These are phyloP conservation scores for Melanopsichium pennsylvanicum DNA, from an alignment of 1,284 basidiomycete genomes.

Conservation along the genomic window DNA sequence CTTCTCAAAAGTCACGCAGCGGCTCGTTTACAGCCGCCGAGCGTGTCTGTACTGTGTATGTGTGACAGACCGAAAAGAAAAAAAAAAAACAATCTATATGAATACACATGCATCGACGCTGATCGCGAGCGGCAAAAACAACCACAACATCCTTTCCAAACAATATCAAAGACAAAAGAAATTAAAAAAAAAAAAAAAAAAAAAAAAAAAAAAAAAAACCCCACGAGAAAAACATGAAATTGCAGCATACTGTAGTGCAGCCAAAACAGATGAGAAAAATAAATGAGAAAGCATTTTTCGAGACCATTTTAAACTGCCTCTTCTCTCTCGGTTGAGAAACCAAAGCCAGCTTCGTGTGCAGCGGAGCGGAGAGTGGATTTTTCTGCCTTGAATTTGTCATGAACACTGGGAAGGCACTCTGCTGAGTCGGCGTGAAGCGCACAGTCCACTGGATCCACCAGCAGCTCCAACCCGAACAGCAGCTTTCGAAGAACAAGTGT, in stretches of 20 bases:
- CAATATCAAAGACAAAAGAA: not conserved
- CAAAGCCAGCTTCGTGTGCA: constrained; percentile 10
- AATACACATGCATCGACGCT: too few relatives aligned
- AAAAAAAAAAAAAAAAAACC: not conserved
- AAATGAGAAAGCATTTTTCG: not conserved
- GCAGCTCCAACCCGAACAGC: constrained; percentile 20
- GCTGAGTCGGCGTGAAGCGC: not conserved
- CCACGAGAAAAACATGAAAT: constrained; percentile 1
- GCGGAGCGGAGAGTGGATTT: constrained; percentile 21
- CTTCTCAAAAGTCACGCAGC: constrained; percentile 9
- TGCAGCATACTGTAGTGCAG: not conserved
- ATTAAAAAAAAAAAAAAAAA: not conserved
- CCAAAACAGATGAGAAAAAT: not conserved
- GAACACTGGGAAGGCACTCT: not conserved
- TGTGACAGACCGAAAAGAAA: constrained; percentile 13
- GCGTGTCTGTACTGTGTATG: not conserved
- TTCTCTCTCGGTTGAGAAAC: constrained; percentile 2
- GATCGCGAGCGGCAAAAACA: not conserved
- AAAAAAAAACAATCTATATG: not conserved
- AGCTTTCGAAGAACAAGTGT: constrained; percentile 20
- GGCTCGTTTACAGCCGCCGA: not conserved
- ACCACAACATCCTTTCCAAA: not conserved
- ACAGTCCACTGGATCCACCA: constrained; percentile 1
- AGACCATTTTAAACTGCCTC: too few relatives aligned
- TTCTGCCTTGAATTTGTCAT: not conserved